Evolutionary conservation across 208 protist species (phyloP), one percentile per base, ranked within the genome.

Genomic region (Blastocrithidia nonstop): DNA sequence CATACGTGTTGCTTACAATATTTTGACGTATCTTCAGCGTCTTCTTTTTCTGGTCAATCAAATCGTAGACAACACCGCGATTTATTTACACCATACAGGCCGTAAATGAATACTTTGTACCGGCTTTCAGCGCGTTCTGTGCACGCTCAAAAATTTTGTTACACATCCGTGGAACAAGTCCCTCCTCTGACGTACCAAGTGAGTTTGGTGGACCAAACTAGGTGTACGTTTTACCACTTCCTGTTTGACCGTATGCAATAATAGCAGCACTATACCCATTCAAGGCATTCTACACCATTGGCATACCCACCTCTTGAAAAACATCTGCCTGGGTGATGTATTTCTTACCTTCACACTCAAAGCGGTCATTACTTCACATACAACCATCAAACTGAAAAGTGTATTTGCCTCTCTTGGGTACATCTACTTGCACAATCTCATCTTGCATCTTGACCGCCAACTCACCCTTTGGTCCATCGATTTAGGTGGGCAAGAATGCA

Each of bases 31-130:
- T 64, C 25, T 68, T 71, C 26, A 97, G 66, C 39, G 65, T 24
- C 2, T 23, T 26, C 54, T 67, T 71, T 47, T 81, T 61, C 40
- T 89, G 51, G 46, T 95, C 80, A 3, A 98, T 65, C 28, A 98
- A 54, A 60, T 98, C 95, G 29, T 86, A 75, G 27, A 97, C 84
- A 45, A 88, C 71, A 48, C 97, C 95, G 49, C 96, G 84, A 69
- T 97, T 97, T 21, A 98, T 88, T 60, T 98, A 94, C 35, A 97
- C 50, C 72, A 95, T 96, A 13, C 76, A 93, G 15, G 53, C 75
- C 9, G 45, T 50, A 28, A 85, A 61, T 32, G 64, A 67, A 57
- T 78, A 78, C 48, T 41, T 58, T 27, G 80, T 58, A 20, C 75
- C 75, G 54, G 73, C 77, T 58, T 85, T 66, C 16, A 54, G 59